Percentiles rank a stretch among this genome's conserved stretches.
These are phyloP conservation scores for Rhododendron vialii DNA, from an alignment of 148 eudicot species.

Conservation along the genomic window DNA sequence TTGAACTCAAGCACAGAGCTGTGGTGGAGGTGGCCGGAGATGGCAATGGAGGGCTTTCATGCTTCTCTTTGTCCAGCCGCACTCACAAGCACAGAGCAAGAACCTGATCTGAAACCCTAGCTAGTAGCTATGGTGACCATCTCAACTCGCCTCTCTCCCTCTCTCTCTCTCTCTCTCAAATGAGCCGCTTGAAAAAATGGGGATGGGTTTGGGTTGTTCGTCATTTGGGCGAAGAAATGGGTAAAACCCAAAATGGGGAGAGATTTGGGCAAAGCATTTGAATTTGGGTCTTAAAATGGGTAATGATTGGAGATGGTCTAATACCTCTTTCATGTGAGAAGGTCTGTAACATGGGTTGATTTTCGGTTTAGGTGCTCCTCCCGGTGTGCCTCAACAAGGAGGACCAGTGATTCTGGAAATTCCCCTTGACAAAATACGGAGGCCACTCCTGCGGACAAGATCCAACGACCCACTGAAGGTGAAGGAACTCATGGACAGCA, in stretches of 20 bases:
- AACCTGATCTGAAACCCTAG: not conserved
- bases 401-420: conserved; percentile 82
- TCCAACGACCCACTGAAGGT: conserved; percentile 84
- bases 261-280: too few relatives aligned
- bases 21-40: not conserved
- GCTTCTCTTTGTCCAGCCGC: not conserved
- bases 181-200: not conserved
- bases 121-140: not conserved
- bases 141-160: not conserved
- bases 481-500: conserved; percentile 90
- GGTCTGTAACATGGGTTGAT: not conserved
- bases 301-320: too few relatives aligned
- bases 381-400: conserved; percentile 44
- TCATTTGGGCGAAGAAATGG: not conserved
- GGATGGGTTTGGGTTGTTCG: not conserved
- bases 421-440: conserved; percentile 77
- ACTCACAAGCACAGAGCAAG: not conserved
- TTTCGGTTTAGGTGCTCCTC: conserved; percentile 46
- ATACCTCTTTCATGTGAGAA: too few relatives aligned
- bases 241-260: not conserved
- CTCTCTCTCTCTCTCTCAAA: not conserved
- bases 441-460: conserved; percentile 91
- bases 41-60: not conserved
- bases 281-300: too few relatives aligned
- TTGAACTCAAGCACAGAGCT: not conserved